phyloP scores from a whole-genome alignment of 768 basidiomycete species.

The Naganishia kalamii region DNA sequence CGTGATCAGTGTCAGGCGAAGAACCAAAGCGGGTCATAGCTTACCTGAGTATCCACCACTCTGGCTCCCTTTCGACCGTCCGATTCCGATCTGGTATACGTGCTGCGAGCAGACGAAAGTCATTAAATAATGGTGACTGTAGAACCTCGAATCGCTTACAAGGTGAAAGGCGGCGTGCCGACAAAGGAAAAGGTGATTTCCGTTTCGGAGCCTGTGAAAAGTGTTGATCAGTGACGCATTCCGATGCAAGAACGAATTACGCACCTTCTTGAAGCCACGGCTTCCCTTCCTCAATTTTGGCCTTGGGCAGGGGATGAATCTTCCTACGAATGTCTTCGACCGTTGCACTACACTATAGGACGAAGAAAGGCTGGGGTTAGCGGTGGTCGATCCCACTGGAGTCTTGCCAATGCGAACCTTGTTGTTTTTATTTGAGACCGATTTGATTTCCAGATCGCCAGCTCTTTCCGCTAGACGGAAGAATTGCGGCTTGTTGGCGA shows the following conservation, averaged over 20 bases:
- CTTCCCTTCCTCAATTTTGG: constrained; percentile 80
- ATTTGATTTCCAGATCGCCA: constrained; percentile 77
- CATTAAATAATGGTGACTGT: neutral
- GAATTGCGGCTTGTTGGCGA: constrained; percentile 73
- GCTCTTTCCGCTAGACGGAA: constrained; percentile 72
- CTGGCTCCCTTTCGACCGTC: constrained; percentile 26
- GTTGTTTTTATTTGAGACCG: constrained; percentile 85
- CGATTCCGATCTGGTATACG: constrained; percentile 38
- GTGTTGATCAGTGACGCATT: neutral
- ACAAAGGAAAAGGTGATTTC: constrained; percentile 83
- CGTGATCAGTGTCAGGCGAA: neutral
- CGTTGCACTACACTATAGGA: constrained; percentile 53
- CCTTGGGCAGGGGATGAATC: constrained; percentile 78
- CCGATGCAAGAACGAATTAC: neutral
- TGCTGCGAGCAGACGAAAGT: constrained; percentile 20
- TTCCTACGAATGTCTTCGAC: constrained; percentile 66
- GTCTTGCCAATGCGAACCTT: constrained; percentile 51
- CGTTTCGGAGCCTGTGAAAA: constrained; percentile 67
- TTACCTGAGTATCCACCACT: constrained; percentile 45
- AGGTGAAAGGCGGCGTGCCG: constrained; percentile 91
- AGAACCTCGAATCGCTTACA: constrained; percentile 41
- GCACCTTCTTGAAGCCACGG: constrained; percentile 78
- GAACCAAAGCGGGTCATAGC: neutral
- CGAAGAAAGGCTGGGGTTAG: constrained; percentile 7
- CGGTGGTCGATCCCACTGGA: neutral